phyloP scores from a whole-genome alignment of 176 grass and related monocot genomes.

The Oryza officinalis region DNA sequence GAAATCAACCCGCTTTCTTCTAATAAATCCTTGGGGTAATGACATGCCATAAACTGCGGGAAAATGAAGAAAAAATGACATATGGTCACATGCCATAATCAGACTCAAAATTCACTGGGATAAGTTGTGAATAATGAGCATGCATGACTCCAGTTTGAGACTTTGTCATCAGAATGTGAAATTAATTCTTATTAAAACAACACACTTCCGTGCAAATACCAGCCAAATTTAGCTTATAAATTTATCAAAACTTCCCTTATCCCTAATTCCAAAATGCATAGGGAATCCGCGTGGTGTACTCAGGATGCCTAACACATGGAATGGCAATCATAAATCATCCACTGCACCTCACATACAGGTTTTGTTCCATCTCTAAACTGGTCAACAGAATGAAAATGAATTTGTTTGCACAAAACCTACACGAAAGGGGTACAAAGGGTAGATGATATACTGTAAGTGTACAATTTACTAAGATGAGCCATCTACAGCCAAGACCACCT shows the following conservation, averaged over 20 bases:
- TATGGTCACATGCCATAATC: constrained; percentile 35
- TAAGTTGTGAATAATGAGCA: constrained; percentile 24
- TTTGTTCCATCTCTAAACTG: neutral
- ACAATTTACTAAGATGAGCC: neutral
- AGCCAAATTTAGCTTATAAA: neutral
- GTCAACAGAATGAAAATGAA: neutral
- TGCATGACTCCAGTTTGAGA: constrained; percentile 8
- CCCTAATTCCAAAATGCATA: neutral
- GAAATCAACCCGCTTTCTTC: constrained; percentile 48
- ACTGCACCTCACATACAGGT: neutral
- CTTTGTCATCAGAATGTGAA: constrained; percentile 15
- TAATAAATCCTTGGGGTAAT: constrained; percentile 49
- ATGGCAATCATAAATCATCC: neutral
- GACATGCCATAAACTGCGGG: constrained; percentile 46
- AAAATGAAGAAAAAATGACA: constrained; percentile 35
- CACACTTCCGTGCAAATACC: neutral
- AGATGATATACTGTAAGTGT: neutral
- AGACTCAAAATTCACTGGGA: constrained; percentile 36
- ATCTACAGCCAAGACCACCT: neutral
- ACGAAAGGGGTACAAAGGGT: neutral
- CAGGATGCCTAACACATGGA: neutral
- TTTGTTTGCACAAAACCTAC: neutral
- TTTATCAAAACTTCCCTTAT: neutral
- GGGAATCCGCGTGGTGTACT: neutral
- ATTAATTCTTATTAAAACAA: neutral